Evolutionary conservation across 129 eudicot species (phyloP).

Genomic region (Kitagawia praeruptora): DNA sequence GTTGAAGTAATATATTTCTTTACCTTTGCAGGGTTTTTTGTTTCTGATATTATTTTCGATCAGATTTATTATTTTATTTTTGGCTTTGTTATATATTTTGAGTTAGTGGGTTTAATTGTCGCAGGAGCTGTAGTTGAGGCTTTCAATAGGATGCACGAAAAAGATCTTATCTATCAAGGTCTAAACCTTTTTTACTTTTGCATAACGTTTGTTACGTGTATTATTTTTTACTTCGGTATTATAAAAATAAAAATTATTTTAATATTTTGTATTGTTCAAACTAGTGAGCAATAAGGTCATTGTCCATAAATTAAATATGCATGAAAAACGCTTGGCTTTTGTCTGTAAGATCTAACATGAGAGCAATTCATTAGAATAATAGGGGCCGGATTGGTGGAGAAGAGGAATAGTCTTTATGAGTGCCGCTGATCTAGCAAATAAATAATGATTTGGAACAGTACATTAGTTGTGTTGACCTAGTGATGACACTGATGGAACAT

Average conservation of each 20-base stretch:
- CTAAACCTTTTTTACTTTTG: not conserved
- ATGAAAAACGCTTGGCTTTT: not conserved
- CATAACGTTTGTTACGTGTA: not conserved
- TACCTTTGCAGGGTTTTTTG: not conserved
- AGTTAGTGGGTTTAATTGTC: constrained; percentile 12
- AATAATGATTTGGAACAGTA: not conserved
- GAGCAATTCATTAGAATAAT: not conserved
- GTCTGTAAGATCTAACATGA: not conserved
- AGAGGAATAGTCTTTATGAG: not conserved
- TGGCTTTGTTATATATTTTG: constrained; percentile 12
- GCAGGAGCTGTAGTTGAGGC: constrained; percentile 96
- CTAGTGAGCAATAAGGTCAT: not conserved
- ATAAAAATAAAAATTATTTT: not conserved
- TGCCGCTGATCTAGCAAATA: not conserved
- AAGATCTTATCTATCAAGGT: constrained; percentile 98
- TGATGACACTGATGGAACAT: not conserved
- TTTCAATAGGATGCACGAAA: constrained; percentile 83
- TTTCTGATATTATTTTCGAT: not conserved
- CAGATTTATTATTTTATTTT: not conserved
- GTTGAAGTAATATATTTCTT: not conserved
- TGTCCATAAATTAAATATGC: not conserved
- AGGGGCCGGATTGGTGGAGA: not conserved
- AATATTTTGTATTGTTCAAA: not conserved
- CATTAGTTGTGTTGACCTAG: not conserved
- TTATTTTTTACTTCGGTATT: not conserved